Percentiles rank a stretch among this genome's conserved stretches.
Evolutionary conservation across 164 flowering plant genomes (phyloP).

Genomic region (Aristolochia californica): DNA sequence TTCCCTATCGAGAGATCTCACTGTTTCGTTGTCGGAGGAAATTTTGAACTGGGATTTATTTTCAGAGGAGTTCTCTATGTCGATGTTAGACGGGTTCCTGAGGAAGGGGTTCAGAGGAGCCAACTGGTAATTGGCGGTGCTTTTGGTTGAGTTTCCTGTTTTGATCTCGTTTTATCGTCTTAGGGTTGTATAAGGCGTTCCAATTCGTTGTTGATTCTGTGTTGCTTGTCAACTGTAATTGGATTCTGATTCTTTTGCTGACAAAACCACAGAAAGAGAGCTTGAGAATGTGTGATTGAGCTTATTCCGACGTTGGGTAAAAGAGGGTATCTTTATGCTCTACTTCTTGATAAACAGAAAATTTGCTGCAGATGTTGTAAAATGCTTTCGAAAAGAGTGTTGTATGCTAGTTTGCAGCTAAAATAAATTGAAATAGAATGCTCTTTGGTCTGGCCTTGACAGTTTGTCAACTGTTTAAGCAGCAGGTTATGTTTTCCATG

Average conservation of each 20-base stretch:
- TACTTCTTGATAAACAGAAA: too few species aligned
- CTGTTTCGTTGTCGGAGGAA: background rate
- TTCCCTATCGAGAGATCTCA: background rate
- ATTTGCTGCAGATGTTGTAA: too few species aligned
- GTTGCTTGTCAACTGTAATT: background rate
- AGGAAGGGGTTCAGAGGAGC: constrained; percentile 68
- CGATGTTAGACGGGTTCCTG: constrained; percentile 88
- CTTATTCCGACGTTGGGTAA: background rate
- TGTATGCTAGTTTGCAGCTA: background rate
- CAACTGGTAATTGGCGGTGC: constrained; percentile 43
- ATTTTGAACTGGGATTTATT: background rate
- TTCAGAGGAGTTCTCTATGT: constrained; percentile 24
- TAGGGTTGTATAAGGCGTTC: background rate
- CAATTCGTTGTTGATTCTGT: background rate
- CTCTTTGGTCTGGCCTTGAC: too few species aligned
- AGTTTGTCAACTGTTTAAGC: too few species aligned
- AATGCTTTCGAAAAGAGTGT: background rate
- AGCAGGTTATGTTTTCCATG: background rate
- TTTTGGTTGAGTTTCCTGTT: background rate
- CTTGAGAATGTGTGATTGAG: background rate
- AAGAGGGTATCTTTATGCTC: background rate
- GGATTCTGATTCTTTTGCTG: background rate
- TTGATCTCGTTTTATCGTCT: background rate
- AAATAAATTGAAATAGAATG: background rate
- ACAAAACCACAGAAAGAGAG: background rate